These are phyloP conservation scores for Balamuthia mandrillaris DNA, from an alignment of 208 protist genomes.

Conservation along the genomic window DNA sequence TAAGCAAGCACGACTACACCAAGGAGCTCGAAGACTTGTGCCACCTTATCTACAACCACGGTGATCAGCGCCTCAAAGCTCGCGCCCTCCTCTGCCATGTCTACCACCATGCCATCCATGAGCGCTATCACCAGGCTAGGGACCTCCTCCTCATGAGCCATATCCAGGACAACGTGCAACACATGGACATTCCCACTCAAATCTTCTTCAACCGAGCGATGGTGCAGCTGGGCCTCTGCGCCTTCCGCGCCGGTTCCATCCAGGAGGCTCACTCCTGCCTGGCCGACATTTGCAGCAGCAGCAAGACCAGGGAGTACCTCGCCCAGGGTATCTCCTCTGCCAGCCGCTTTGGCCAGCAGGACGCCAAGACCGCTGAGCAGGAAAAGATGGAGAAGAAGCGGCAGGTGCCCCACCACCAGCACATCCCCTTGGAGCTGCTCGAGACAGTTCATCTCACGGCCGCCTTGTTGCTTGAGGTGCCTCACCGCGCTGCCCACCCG, in stretches of 20 bases:
- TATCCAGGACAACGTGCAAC: conserved; percentile 78
- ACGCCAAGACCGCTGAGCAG: conserved; percentile 69
- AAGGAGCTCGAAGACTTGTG: conserved; percentile 50
- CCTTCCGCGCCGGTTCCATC: conserved; percentile 77
- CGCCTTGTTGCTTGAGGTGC: conserved; percentile 80
- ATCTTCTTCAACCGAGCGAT: conserved; percentile 86
- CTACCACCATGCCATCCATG: conserved; percentile 79
- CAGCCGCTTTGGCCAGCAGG: conserved; percentile 61
- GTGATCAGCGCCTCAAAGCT: conserved; percentile 69
- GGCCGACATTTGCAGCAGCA: conserved; percentile 66
- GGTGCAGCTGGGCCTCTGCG: conserved; percentile 81
- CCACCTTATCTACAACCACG: conserved; percentile 68
- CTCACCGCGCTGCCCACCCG: conserved; percentile 55
- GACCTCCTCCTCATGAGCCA: conserved; percentile 83
- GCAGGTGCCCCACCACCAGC: conserved; percentile 83
- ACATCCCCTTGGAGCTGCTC: conserved; percentile 83
- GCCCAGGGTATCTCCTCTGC: conserved; percentile 70
- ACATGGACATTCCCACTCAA: conserved; percentile 73
- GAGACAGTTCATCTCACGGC: conserved; percentile 79
- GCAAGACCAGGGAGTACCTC: conserved; percentile 74
- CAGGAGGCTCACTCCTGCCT: conserved; percentile 73
- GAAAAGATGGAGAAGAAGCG: conserved; percentile 74
- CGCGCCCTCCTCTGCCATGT: conserved; percentile 77
- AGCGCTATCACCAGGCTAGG: conserved; percentile 73
- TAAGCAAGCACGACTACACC: not conserved